phyloP scores from a whole-genome alignment of 2,329 filamentous ascomycete genomes.

The Seiridium unicorne region DNA sequence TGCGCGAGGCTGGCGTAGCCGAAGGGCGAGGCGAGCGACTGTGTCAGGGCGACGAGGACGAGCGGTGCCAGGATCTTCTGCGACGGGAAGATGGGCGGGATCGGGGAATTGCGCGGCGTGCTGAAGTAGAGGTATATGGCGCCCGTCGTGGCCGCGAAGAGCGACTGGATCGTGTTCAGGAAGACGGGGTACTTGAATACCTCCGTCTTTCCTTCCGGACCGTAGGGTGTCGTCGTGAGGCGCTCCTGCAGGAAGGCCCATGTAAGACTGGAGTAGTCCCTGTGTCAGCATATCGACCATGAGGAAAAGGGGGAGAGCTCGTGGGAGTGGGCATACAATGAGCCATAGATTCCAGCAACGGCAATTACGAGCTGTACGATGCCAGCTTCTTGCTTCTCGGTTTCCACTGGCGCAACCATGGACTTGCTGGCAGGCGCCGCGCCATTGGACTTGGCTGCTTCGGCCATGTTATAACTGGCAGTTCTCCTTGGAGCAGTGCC shows the following conservation, averaged over 20 bases:
- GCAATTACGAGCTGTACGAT: slow-evolving; percentile 77
- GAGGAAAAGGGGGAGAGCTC: not conserved
- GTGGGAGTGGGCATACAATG: slow-evolving; percentile 66
- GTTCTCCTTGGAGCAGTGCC: slow-evolving; percentile 22
- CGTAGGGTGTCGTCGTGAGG: slow-evolving; percentile 89
- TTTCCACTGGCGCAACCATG: slow-evolving; percentile 17
- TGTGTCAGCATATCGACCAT: not conserved
- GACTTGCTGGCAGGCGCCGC: slow-evolving; percentile 13
- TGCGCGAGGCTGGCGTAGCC: slow-evolving; percentile 90
- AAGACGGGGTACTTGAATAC: slow-evolving; percentile 93
- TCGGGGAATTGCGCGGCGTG: slow-evolving; percentile 48
- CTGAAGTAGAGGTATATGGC: slow-evolving; percentile 74
- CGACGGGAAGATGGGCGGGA: slow-evolving; percentile 74
- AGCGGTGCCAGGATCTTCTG: slow-evolving; percentile 73
- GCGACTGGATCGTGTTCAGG: slow-evolving; percentile 92
- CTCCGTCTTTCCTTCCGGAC: slow-evolving; percentile 60
- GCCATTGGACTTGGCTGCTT: slow-evolving; percentile 30
- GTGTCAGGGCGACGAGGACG: slow-evolving; percentile 81
- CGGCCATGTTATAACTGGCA: slow-evolving; percentile 21
- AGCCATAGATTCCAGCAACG: slow-evolving; percentile 93
- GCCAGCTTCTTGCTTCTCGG: slow-evolving; percentile 53
- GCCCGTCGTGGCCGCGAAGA: slow-evolving; percentile 81
- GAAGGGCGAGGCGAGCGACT: slow-evolving; percentile 88
- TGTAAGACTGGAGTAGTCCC: slow-evolving; percentile 61
- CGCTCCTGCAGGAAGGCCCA: slow-evolving; percentile 98